Evolutionary conservation across 345 rosid genomes (phyloP), one percentile per base, ranked within the genome.

Genomic region (Brassica nigra): DNA sequence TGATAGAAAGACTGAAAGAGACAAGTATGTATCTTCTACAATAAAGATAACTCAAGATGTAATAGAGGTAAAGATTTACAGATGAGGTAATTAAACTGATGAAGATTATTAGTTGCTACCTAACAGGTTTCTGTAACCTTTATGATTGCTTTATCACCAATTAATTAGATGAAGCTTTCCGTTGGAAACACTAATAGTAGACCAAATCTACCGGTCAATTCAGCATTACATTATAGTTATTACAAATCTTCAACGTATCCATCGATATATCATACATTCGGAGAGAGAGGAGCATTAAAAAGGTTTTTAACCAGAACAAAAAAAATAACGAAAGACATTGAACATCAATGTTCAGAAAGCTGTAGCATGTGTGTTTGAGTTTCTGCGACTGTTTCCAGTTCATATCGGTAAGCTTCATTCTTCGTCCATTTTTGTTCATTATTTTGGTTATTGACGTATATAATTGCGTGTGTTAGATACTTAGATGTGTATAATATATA

Each of bases 141-240:
- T 69, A 74, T 69, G 62, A 69, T 75, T 36, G 27, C 44, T 62
- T 28, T 31, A 39, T 61, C 75, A 54, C 66, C 28, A 52, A 74
- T 62, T 30, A 16, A 12, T 5, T 10, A 75, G 62, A 80, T 75
- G 23, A 70, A 39, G 20, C 31, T 80, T 75, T 75, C 47, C 12
- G 63, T 69, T 68, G 69, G 34, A 74, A 16, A 72, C 54, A 42
- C 81, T 28, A 18, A 31, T 16, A 15, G 6, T 27, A 70, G 71
- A 75, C 83, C 73, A 80, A 80, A 80, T 75, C 83, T 80, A 80
- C 83, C 79, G 54, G 83, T 80, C 83, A 80, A 80, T 75, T 75
- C n/a, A 75, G 66, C 66, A 20, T 30, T 37, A 15, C 42, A 29
- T 23, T 23, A 23, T 70, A 29, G 23, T 54, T 69, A 69, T 63